Conservation (phyloP, 2,329 filamentous ascomycete genomes). For the Ramularia endophylla region DNA sequence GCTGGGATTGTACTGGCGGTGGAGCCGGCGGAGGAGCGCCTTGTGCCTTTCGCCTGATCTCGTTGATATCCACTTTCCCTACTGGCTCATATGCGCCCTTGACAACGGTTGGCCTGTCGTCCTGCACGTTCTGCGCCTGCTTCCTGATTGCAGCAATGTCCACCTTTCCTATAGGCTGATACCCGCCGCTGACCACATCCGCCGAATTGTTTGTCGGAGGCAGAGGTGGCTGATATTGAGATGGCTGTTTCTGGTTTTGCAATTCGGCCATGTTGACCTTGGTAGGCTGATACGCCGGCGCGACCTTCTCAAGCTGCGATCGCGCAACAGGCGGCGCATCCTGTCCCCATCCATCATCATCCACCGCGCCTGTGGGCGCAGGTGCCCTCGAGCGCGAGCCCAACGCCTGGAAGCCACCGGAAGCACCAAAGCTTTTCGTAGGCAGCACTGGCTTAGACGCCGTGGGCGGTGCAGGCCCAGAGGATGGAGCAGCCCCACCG, state of each 20-base stretch:
- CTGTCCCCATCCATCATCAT: slow-evolving; percentile 87
- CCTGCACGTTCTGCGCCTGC: slow-evolving; percentile 60
- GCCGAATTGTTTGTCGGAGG: slow-evolving; percentile 39
- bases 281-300: slow-evolving; percentile 87
- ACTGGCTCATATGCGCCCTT: slow-evolving; percentile 94
- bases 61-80: slow-evolving; percentile 94
- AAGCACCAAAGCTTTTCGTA: slow-evolving; percentile 52
- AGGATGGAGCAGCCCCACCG: slow-evolving; percentile 47
- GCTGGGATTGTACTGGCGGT: slow-evolving; percentile 39
- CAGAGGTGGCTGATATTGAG: slow-evolving; percentile 50
- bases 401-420: slow-evolving; percentile 60
- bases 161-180: slow-evolving; percentile 95
- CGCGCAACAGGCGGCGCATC: slow-evolving; percentile 90
- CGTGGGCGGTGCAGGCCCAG: slow-evolving; percentile 61
- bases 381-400: slow-evolving; percentile 54
- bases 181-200: slow-evolving; percentile 76
- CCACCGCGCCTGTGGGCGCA: slow-evolving; percentile 51
- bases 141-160: slow-evolving; percentile 86
- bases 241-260: slow-evolving; percentile 63
- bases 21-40: slow-evolving; percentile 36
- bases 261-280: slow-evolving; percentile 91
- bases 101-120: slow-evolving; percentile 76
- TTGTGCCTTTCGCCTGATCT: slow-evolving; percentile 79
- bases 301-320: slow-evolving; percentile 84
- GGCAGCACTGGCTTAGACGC: slow-evolving; percentile 92